Evolutionary conservation across 2,329 filamentous ascomycete genomes (phyloP), one percentile per base, ranked within the genome.

Genomic region (Microdochium nivale): DNA sequence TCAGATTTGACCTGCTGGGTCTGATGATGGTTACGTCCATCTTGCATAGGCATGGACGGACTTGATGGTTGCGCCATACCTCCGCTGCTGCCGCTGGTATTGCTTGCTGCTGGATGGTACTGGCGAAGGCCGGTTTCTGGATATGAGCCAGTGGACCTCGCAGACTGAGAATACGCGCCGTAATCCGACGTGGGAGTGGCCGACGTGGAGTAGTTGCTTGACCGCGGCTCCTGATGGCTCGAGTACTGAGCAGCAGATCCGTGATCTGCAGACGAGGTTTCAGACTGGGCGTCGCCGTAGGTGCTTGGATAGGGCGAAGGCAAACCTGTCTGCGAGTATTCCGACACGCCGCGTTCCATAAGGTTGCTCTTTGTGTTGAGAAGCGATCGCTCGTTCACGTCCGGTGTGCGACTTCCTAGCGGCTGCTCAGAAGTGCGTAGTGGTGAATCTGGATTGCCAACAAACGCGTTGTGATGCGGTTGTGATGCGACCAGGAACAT

Each of bases 31-130:
- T 78, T 86, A 76, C 80, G 78, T 67, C 72, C 87, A 89, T 90
- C 87, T 81, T 84, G 81, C 77, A 88, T 78, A 84, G 87, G 80
- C 80, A 89, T 81, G 75, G 89, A 96, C 90, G 89, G 88, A 96
- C 91, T 96, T 87, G 89, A 74, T 75, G 78, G 83, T 89, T 96
- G 90, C 83, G 91, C 90, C 91, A 96, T 96, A 85, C 86, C 87
- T 84, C 83, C 87, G 74, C 71, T 74, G 73, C 86, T 81, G 74
- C 83, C 83, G 74, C 80, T 84, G 71, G 84, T 80, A 70, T 80
- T 84, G 75, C 81, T 81, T 71, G 88, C 77, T 44, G 40, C 40
- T 72, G 84, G 84, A 72, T 90, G 86, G 77, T 94, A 94, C 66
- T 85, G 80, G 62, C 90, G 87, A 74, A 88, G 84, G 69, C 94